These are phyloP conservation scores for Rhodotorula sphaerocarpa DNA, from an alignment of 768 basidiomycete species.

Conservation along the genomic window DNA sequence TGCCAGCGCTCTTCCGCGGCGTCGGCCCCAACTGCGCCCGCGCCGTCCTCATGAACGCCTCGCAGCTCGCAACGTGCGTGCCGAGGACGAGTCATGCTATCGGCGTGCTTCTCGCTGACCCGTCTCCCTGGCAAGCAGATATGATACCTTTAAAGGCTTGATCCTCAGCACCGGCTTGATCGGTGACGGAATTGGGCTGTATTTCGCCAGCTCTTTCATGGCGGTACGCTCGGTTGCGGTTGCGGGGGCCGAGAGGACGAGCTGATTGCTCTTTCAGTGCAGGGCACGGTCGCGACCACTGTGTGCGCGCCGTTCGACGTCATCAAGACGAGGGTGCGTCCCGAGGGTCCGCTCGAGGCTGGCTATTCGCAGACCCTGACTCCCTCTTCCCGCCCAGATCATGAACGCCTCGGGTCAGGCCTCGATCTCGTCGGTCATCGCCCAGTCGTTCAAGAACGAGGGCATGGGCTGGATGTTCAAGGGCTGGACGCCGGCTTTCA, in stretches of 20 bases:
- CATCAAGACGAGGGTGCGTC: slow-evolving; percentile 38
- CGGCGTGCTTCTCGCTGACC: not conserved
- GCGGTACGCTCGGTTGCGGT: slow-evolving; percentile 20
- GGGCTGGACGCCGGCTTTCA: slow-evolving; percentile 39
- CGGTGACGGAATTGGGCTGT: slow-evolving; percentile 34
- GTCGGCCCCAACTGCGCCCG: slow-evolving; percentile 36
- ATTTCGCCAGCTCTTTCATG: slow-evolving; percentile 37
- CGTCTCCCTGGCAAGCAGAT: too few species aligned
- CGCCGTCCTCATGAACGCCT: slow-evolving; percentile 38
- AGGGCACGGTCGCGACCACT: slow-evolving; percentile 39
- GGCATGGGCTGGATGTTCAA: slow-evolving; percentile 34
- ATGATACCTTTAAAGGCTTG: slow-evolving; percentile 38
- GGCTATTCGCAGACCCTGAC: too few species aligned
- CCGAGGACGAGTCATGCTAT: not conserved
- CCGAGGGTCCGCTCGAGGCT: too few species aligned
- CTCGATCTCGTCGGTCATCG: slow-evolving; percentile 19
- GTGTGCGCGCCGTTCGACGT: slow-evolving; percentile 39
- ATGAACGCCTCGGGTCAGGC: slow-evolving; percentile 34
- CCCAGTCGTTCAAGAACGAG: slow-evolving; percentile 35
- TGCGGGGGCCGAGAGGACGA: not conserved
- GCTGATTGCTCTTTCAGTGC: too few species aligned
- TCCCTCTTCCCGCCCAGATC: slow-evolving; percentile 21
- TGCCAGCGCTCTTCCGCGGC: slow-evolving; percentile 34
- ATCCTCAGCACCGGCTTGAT: slow-evolving; percentile 27
- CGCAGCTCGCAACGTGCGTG: slow-evolving; percentile 37